A percentile compares a stretch with the other conserved stretches of the same genome.
Evolutionary conservation across 2,329 filamentous ascomycete species (phyloP).

Genomic region (Bimuria novae-zelandiae): DNA sequence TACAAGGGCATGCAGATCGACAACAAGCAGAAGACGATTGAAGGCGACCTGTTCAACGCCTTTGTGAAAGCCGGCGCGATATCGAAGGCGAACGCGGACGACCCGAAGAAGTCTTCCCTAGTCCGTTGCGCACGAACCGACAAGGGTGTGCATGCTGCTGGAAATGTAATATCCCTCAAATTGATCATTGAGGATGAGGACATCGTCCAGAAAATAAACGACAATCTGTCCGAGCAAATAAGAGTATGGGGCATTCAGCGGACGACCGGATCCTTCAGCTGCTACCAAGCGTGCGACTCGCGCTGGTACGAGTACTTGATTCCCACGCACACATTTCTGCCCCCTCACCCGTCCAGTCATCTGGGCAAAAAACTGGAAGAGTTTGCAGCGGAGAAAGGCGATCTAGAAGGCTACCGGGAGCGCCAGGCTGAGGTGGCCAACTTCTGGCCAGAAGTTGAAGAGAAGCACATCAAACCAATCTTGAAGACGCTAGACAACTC

Average conservation of each 20-base stretch:
- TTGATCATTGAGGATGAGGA: conserved; percentile 91
- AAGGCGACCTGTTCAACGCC: conserved; percentile 90
- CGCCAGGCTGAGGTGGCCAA: conserved; percentile 76
- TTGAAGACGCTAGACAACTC: conserved; percentile 65
- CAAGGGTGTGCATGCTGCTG: conserved; percentile 95
- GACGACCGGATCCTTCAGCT: conserved; percentile 89
- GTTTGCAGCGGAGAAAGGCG: conserved; percentile 72
- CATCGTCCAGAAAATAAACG: conserved; percentile 89
- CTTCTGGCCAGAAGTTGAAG: conserved; percentile 84
- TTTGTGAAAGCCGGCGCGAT: conserved; percentile 92
- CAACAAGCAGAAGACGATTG: conserved; percentile 82
- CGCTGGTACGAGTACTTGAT: conserved; percentile 97
- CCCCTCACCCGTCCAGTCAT: conserved; percentile 86
- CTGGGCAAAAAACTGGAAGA: conserved; percentile 83
- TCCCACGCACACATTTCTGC: conserved; percentile 88
- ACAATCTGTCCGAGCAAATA: conserved; percentile 82
- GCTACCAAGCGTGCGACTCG: conserved; percentile 93
- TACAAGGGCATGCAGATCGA: conserved; percentile 97
- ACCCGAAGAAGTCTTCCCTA: conserved; percentile 94
- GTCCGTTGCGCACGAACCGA: conserved; percentile 94
- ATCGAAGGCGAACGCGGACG: conserved; percentile 93
- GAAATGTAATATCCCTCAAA: conserved; percentile 93
- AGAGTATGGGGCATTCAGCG: conserved; percentile 92
- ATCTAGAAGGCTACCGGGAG: conserved; percentile 68
- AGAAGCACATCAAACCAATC: conserved; percentile 75